A percentile compares a stretch with the other conserved stretches of the same genome.
Evolutionary conservation across 768 basidiomycete species (phyloP).

Genomic region (Phylloporus scabripes): DNA sequence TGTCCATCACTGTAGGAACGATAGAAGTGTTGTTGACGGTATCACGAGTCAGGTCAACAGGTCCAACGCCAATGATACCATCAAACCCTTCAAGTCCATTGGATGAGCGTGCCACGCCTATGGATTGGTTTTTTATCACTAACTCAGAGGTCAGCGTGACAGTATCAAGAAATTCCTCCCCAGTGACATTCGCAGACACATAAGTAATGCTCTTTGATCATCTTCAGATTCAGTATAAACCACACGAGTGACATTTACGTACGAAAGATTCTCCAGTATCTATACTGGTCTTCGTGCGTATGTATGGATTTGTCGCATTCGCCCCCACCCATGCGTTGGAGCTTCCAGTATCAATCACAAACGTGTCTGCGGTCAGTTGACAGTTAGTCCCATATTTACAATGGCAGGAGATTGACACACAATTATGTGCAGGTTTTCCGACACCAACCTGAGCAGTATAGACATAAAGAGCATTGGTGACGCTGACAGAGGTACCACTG

Average conservation of each 20-base stretch:
- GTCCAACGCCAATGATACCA: conserved; percentile 24
- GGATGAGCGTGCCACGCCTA: conserved; percentile 22
- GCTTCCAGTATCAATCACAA: conserved; percentile 28
- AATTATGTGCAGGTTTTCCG: conserved; percentile 21
- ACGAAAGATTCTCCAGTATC: conserved; percentile 11
- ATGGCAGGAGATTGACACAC: conserved; percentile 11
- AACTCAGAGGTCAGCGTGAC: background rate
- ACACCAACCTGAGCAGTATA: conserved; percentile 30
- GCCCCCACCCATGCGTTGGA: conserved; percentile 29
- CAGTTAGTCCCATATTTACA: background rate
- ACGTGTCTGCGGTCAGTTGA: conserved; percentile 13
- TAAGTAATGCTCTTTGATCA: background rate
- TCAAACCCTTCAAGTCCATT: background rate
- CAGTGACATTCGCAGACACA: background rate
- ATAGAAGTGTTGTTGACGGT: conserved; percentile 7
- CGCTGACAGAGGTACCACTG: background rate
- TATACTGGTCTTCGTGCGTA: conserved; percentile 5
- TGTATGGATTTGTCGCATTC: conserved; percentile 3
- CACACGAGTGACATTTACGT: background rate
- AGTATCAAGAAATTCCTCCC: background rate
- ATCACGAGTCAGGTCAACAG: conserved; percentile 27
- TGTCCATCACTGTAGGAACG: conserved; percentile 34
- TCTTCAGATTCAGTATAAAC: background rate
- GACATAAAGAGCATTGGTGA: conserved; percentile 17
- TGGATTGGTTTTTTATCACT: background rate